These are phyloP conservation scores for Atkinsonella hypoxylon DNA, from an alignment of 2,329 filamentous ascomycete genomes.

Conservation along the genomic window DNA sequence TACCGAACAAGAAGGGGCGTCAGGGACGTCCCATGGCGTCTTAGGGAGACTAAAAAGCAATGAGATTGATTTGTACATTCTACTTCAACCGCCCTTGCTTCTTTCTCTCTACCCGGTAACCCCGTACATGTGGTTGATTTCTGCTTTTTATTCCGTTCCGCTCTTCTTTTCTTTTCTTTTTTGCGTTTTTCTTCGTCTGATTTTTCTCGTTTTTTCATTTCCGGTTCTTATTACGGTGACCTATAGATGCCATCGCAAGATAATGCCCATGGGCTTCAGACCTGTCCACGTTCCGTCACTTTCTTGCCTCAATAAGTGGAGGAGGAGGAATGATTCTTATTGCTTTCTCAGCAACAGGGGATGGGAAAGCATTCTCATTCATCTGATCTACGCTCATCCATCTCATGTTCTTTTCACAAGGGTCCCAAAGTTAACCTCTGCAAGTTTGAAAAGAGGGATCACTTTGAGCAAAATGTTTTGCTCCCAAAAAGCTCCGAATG, in stretches of 20 bases:
- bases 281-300: constrained; percentile 4
- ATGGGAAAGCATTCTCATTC: neutral
- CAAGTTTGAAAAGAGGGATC: too few species aligned
- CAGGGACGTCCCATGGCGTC: constrained; percentile 20
- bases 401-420: too few species aligned
- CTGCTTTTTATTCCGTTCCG: constrained; percentile 11
- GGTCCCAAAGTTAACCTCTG: too few species aligned
- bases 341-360: too few species aligned
- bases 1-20: constrained; percentile 25
- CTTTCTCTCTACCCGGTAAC: neutral
- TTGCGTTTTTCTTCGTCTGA: neutral
- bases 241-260: constrained; percentile 23
- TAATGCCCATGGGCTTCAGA: constrained; percentile 13
- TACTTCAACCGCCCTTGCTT: constrained; percentile 2
- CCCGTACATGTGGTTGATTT: constrained; percentile 6
- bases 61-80: constrained; percentile 22
- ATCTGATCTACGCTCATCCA: neutral
- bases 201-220: neutral
- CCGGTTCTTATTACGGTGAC: constrained; percentile 13
- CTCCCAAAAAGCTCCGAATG: neutral
- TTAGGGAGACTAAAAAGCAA: constrained; percentile 12
- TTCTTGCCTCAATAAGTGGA: neutral
- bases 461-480: too few species aligned
- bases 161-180: neutral
- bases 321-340: too few species aligned